These are phyloP conservation scores for Trichosporon sp. DNA, from an alignment of 1,284 basidiomycete genomes.

Conservation along the genomic window DNA sequence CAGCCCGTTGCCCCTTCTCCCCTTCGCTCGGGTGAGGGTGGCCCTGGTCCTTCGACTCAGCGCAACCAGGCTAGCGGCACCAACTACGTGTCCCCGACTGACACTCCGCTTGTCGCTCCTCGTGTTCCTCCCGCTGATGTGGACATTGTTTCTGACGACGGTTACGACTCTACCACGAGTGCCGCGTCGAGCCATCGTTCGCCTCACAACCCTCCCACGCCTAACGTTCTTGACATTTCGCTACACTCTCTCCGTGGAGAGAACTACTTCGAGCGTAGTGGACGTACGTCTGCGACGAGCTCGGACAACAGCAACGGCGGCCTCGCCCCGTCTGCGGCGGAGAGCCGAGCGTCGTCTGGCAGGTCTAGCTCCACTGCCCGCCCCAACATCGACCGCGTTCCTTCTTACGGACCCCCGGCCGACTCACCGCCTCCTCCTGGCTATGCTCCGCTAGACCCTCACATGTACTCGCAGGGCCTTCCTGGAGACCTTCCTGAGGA, in stretches of 20 bases:
- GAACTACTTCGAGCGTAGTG: slow-evolving; percentile 46
- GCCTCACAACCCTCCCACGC: slow-evolving; percentile 61
- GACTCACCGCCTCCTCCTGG: slow-evolving; percentile 51
- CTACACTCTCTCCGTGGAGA: slow-evolving; percentile 54
- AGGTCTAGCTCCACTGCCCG: slow-evolving; percentile 21
- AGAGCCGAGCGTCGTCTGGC: slow-evolving; percentile 17
- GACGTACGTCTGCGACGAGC: slow-evolving; percentile 3
- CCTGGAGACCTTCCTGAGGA: slow-evolving; percentile 57
- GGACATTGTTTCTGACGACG: slow-evolving; percentile 37
- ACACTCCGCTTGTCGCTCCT: slow-evolving; percentile 47
- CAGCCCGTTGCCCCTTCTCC: neutral
- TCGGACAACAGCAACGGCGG: slow-evolving; percentile 15
- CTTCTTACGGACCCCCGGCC: slow-evolving; percentile 30
- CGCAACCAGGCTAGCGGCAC: slow-evolving; percentile 21
- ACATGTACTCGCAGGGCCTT: slow-evolving; percentile 54
- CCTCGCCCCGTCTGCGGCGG: slow-evolving; percentile 1
- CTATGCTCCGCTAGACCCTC: slow-evolving; percentile 57
- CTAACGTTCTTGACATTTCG: slow-evolving; percentile 61
- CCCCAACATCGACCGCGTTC: slow-evolving; percentile 21
- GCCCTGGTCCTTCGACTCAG: slow-evolving; percentile 18
- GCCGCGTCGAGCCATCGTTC: slow-evolving; percentile 20
- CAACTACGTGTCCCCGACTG: slow-evolving; percentile 53
- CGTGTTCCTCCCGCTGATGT: slow-evolving; percentile 41
- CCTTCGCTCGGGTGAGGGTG: slow-evolving; percentile 4
- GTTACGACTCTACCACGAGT: slow-evolving; percentile 28